A percentile compares a stretch with the other conserved stretches of the same genome.
Evolutionary conservation across 2,329 filamentous ascomycete species (phyloP).

Genomic region (Colletotrichum eremochloae): DNA sequence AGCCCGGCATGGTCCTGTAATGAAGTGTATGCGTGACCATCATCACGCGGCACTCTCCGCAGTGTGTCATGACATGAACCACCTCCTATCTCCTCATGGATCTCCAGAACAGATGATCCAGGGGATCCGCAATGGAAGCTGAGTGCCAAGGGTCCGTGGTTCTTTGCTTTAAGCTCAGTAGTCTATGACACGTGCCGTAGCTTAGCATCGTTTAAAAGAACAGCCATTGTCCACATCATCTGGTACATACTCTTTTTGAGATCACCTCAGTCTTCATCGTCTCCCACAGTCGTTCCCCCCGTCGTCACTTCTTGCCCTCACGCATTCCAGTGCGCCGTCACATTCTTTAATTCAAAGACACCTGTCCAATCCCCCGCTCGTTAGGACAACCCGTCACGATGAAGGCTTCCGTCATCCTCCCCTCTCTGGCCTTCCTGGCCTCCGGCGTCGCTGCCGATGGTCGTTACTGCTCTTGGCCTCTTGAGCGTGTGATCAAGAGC

Average conservation of each 20-base stretch:
- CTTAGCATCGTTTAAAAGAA: constrained; percentile 2
- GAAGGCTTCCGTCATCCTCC: neutral
- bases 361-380: neutral
- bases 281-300: neutral
- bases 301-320: neutral
- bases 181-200: neutral
- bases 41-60: neutral
- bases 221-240: neutral
- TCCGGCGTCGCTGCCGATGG: neutral
- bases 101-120: neutral
- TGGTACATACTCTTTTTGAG: neutral
- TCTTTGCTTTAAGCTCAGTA: neutral
- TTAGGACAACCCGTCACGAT: neutral
- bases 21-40: neutral
- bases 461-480: neutral
- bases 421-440: neutral
- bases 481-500: neutral
- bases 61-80: neutral
- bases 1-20: neutral
- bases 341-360: neutral
- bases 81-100: neutral
- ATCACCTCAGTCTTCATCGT: constrained; percentile 4
- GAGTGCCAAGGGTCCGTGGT: neutral
- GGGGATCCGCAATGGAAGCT: neutral
- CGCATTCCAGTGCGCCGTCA: neutral